Base-by-base conservation (phyloP, 116 monocot species). In the Iris pallida region DNA sequence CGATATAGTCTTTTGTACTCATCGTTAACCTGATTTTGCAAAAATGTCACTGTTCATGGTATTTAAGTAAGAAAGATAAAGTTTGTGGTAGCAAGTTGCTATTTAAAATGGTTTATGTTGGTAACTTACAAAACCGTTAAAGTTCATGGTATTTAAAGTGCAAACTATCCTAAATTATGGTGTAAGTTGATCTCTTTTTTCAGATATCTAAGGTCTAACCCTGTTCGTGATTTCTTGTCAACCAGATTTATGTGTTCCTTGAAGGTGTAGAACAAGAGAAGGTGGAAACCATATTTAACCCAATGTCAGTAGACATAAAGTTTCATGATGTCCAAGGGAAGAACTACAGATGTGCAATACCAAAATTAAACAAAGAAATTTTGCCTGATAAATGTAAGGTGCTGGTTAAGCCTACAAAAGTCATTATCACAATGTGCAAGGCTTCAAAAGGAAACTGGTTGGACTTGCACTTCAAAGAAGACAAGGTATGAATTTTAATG, bases 311-410 rank as follows among this genome's bases (percentile, higher is more conserved):
- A 19, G 91, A 91, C 19, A 74, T 87, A 30, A 91, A 87, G 48
- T 71, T 91, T 51, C 82, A 82, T 71, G 77, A 85, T 17, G 75
- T 91, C 16, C 76, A 82, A 46, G 91, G 82, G 16, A 91, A 87
- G 70, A 91, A 91, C 16, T 87, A 91, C 66, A 74, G 85, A 45
- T 85, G 61, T 55, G 75, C 80, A 47, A 87, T 87, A 58, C 77
- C 85, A 20, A 91, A 85, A 71, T 61, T 91, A 20, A 87, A 91
- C 82, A 87, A 91, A 42, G 85, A 91, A 61, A 82, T 91, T 14
- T 65, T 75, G 7, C 91, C 91, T 6, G 82, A 84, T 49, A 87
- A 82, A 70, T 84, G 75, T 44, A 87, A 82, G 73, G 64, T 87
- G 57, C 6, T 91, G 13, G 87, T 91, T 5, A 87, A 82, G 65